Percentiles rank a stretch among this genome's conserved stretches.
These are phyloP conservation scores for Saturnispora silvae DNA, from an alignment of 805 yeast genomes.

Conservation along the genomic window DNA sequence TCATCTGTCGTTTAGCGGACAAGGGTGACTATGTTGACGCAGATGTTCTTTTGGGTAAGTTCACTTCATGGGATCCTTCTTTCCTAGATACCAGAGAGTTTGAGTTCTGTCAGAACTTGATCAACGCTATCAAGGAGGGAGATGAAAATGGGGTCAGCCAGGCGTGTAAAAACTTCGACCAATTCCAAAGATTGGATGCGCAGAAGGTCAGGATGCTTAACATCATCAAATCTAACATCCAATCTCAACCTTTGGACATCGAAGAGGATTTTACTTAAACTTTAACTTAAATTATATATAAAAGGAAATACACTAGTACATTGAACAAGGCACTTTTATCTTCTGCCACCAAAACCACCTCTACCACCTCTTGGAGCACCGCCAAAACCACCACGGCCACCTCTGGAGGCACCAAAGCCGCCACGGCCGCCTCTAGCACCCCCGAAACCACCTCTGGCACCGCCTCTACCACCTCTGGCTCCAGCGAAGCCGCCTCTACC, in stretches of 20 bases:
- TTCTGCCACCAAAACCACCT: slow-evolving; percentile 12
- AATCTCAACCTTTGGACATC: slow-evolving; percentile 23
- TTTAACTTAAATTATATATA: neutral
- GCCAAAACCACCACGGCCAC: slow-evolving; percentile 17
- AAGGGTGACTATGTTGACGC: slow-evolving; percentile 79
- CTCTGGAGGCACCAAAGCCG: slow-evolving; percentile 14
- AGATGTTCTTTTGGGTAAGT: slow-evolving; percentile 53
- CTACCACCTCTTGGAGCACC: slow-evolving; percentile 19
- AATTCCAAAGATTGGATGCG: slow-evolving; percentile 77
- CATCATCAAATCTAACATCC: slow-evolving; percentile 52
- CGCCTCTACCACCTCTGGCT: slow-evolving; percentile 22
- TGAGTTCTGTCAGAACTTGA: slow-evolving; percentile 51
- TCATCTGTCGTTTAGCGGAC: slow-evolving; percentile 72
- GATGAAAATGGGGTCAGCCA: slow-evolving; percentile 69
- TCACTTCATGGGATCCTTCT: slow-evolving; percentile 59
- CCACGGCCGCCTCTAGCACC: slow-evolving; percentile 26
- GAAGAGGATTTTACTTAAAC: slow-evolving; percentile 28
- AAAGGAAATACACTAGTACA: slow-evolving; percentile 1
- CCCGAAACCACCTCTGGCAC: slow-evolving; percentile 37
- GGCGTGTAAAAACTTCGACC: slow-evolving; percentile 74
- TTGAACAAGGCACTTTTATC: no score
- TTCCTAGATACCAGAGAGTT: slow-evolving; percentile 72
- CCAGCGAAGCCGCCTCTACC: slow-evolving; percentile 36
- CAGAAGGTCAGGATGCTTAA: slow-evolving; percentile 80
- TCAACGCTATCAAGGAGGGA: slow-evolving; percentile 68